Conservation (phyloP, 495 filamentous ascomycete genomes). For the Penicillium steckii region DNA sequence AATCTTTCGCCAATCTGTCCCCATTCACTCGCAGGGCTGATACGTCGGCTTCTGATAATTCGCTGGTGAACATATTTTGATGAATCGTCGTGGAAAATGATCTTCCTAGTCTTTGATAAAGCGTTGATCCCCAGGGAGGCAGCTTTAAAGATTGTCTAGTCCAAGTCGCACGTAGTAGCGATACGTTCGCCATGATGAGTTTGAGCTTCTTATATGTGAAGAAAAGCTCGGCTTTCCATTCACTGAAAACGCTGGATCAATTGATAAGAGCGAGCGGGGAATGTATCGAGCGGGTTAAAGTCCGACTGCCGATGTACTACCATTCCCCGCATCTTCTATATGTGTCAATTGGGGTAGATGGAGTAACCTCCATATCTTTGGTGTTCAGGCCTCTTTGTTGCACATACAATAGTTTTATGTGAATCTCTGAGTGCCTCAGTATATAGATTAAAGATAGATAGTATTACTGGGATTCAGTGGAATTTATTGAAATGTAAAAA, state of each 20-base stretch:
- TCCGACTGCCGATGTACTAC: conserved; percentile 12
- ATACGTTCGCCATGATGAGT: conserved; percentile 2
- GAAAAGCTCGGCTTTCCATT: neutral
- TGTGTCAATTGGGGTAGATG: conserved; percentile 1
- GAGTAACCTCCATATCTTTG: conserved; percentile 2
- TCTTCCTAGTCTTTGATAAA: neutral
- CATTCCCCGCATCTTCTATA: conserved; percentile 1
- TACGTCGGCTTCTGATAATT: conserved; percentile 40
- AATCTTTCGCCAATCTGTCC: conserved; percentile 56
- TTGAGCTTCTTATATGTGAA: conserved; percentile 4
- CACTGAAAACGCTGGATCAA: neutral
- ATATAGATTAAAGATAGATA: too few relatives aligned
- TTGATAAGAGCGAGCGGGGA: conserved; percentile 23
- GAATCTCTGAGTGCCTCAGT: too few relatives aligned
- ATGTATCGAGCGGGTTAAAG: conserved; percentile 8
- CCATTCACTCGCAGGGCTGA: conserved; percentile 55
- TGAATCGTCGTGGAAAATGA: conserved; percentile 27
- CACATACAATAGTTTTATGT: neutral
- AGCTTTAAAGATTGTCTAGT: neutral
- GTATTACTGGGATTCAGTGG: too few relatives aligned
- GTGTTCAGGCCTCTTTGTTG: neutral
- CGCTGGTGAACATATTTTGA: conserved; percentile 38
- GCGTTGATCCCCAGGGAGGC: neutral
- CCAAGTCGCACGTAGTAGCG: conserved; percentile 1
- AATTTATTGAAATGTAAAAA: too few relatives aligned